Conservation (phyloP, 1,284 basidiomycete genomes). For the Fomes fomentarius region DNA sequence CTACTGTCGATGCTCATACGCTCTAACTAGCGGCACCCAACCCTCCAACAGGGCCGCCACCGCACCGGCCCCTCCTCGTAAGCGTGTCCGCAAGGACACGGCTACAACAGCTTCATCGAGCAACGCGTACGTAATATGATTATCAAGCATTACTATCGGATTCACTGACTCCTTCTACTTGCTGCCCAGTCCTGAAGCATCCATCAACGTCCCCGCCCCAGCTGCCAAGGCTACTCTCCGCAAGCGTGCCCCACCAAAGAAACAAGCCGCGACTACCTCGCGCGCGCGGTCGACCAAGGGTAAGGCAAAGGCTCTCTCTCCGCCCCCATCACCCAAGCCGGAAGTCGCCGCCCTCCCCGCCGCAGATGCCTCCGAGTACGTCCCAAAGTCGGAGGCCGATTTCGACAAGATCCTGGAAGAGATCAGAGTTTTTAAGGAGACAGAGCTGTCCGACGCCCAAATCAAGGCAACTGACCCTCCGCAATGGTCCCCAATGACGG, state of each 20-base stretch:
- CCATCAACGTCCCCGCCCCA: neutral
- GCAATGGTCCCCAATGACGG: neutral
- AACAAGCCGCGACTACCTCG: neutral
- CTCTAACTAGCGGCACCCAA: neutral
- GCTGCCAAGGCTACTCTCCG: neutral
- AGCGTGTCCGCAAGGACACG: slow-evolving; percentile 5
- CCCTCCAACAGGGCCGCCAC: neutral
- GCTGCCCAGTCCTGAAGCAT: neutral
- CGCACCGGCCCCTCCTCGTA: slow-evolving; percentile 8
- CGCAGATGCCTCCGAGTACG: neutral
- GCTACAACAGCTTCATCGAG: neutral
- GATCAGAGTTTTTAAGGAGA: too few relatives aligned
- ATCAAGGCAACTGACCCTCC: too few relatives aligned
- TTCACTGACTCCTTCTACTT: too few relatives aligned
- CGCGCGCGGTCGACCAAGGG: neutral
- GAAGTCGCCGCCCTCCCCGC: neutral
- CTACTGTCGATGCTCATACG: neutral
- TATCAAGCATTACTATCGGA: neutral
- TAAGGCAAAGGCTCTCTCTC: neutral
- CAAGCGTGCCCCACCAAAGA: slow-evolving; percentile 1
- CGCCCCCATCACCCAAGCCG: neutral
- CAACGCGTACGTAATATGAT: neutral
- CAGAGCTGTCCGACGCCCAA: neutral
- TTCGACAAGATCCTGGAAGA: neutral
- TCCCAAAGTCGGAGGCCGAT: neutral